phyloP scores from a whole-genome alignment of 2,329 filamentous ascomycete genomes.

The Penicillium sp. region DNA sequence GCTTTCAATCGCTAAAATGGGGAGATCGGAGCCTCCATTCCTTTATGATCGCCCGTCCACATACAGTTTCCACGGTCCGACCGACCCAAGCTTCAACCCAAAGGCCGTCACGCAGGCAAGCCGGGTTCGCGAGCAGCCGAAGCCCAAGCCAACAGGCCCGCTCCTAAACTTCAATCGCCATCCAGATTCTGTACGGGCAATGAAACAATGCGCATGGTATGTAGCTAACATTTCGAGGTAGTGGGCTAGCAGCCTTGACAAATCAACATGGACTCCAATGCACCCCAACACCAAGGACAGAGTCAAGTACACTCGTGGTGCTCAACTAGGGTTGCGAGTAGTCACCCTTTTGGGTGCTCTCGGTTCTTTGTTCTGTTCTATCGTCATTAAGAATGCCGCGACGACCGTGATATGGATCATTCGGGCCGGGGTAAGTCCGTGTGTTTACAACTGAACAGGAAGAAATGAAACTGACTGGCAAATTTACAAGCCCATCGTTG shows the following conservation, averaged over 20 bases:
- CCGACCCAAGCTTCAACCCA: constrained; percentile 70
- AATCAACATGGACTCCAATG: constrained; percentile 63
- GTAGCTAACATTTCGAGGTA: constrained; percentile 20
- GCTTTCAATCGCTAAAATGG: constrained; percentile 40
- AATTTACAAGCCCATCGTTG: constrained; percentile 66
- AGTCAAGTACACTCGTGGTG: constrained; percentile 66
- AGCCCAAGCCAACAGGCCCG: constrained; percentile 69
- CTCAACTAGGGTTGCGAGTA: constrained; percentile 67
- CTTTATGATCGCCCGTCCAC: constrained; percentile 63
- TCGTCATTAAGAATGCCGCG: constrained; percentile 70
- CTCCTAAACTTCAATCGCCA: constrained; percentile 80
- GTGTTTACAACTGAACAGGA: background rate
- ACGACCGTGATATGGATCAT: constrained; percentile 69
- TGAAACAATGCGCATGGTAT: background rate
- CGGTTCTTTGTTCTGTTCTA: constrained; percentile 71
- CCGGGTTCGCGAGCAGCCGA: constrained; percentile 60
- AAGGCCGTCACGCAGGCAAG: constrained; percentile 81
- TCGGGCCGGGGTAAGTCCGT: constrained; percentile 65
- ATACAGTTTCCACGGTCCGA: constrained; percentile 53
- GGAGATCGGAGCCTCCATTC: constrained; percentile 64
- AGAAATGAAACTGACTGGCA: constrained; percentile 1
- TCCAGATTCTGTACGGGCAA: constrained; percentile 67
- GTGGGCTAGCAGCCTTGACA: constrained; percentile 55
- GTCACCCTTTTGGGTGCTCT: constrained; percentile 66
- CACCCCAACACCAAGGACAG: constrained; percentile 65